Evolutionary conservation across 257 asterid genomes (phyloP).

Genomic region (Gynochthodes officinalis): DNA sequence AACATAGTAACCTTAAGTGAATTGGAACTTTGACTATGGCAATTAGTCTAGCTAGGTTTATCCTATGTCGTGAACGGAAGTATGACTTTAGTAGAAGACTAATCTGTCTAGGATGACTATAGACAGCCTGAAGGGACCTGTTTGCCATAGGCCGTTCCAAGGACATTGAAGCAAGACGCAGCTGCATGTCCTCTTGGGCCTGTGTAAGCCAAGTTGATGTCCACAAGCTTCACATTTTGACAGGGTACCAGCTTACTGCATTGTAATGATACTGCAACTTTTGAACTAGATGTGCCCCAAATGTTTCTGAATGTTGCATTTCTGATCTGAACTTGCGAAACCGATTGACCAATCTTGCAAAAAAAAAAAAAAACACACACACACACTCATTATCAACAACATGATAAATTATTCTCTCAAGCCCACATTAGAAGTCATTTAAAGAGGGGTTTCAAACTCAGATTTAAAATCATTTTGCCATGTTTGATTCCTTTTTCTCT

Average conservation of each 20-base stretch:
- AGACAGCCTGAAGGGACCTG: conserved; percentile 51
- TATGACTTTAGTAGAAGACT: no score
- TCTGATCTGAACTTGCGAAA: conserved; percentile 40
- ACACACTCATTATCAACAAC: neutral
- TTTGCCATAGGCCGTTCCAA: conserved; percentile 45
- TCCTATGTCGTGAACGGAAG: no score
- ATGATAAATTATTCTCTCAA: no score
- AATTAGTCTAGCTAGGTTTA: no score
- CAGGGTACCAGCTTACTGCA: conserved; percentile 60
- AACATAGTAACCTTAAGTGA: no score
- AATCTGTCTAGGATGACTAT: conserved; percentile 14
- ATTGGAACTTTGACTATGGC: no score
- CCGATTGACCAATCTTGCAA: conserved; percentile 19
- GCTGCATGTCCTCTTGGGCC: conserved; percentile 31
- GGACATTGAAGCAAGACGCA: conserved; percentile 43
- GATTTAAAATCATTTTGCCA: no score
- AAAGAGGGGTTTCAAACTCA: no score
- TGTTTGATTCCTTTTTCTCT: no score
- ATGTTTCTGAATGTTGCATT: conserved; percentile 47
- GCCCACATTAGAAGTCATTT: neutral
- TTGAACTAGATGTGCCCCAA: conserved; percentile 42
- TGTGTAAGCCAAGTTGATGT: conserved; percentile 44
- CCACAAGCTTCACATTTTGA: conserved; percentile 36
- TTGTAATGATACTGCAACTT: conserved; percentile 45
- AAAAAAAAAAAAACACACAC: no score